Evolutionary conservation across 257 asterid genomes (phyloP).

Genomic region (Solanum lignicaule): DNA sequence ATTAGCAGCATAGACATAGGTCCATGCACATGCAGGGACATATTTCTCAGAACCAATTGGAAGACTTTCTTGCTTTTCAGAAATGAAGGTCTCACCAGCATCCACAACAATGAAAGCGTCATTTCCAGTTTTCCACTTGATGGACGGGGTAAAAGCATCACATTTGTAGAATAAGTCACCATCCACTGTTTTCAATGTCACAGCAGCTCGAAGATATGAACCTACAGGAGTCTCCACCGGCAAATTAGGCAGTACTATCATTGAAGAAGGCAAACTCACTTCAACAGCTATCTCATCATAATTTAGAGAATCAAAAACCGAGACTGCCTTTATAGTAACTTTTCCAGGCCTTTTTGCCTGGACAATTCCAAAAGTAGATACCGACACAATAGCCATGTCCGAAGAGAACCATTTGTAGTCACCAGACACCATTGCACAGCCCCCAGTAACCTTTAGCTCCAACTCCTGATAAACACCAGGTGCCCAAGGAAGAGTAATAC

Average conservation of each 20-base stretch:
- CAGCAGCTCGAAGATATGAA: conserved; percentile 60
- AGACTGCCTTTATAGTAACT: conserved; percentile 61
- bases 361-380: conserved; percentile 68
- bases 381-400: conserved; percentile 59
- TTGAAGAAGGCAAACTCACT: conserved; percentile 62
- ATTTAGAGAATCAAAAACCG: conserved; percentile 65
- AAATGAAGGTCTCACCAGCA: conserved; percentile 19
- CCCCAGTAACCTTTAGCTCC: conserved; percentile 76
- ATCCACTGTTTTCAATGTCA: conserved; percentile 50
- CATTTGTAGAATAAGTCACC: conserved; percentile 62
- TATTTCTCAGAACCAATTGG: conserved; percentile 13
- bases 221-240: conserved; percentile 78
- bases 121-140: conserved; percentile 67
- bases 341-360: conserved; percentile 82
- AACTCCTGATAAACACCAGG: conserved; percentile 76
- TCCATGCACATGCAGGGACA: conserved; percentile 79
- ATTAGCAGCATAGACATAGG: conserved; percentile 51
- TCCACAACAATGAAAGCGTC: conserved; percentile 52
- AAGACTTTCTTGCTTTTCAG: conserved; percentile 27
- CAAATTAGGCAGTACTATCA: conserved; percentile 57
- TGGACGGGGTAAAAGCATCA: conserved; percentile 62
- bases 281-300: conserved; percentile 64
- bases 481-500: conserved; percentile 74
- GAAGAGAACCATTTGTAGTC: conserved; percentile 91
- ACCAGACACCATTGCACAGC: conserved; percentile 72